Evolutionary conservation across 108 stramenopile species (phyloP).

Genomic region (Licmophora abbreviata): DNA sequence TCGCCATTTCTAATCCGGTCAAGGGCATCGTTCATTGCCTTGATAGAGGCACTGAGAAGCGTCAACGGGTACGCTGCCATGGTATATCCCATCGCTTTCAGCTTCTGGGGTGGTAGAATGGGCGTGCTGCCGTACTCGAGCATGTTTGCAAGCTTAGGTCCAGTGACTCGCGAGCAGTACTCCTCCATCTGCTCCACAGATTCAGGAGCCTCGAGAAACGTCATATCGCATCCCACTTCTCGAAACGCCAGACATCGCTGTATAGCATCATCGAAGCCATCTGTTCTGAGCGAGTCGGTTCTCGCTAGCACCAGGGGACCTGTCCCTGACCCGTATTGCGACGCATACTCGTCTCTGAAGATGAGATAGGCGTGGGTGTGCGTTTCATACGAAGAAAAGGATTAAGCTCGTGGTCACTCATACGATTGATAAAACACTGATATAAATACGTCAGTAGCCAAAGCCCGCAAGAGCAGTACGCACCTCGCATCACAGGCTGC

Average conservation of each 20-base stretch:
- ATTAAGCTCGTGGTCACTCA: neutral
- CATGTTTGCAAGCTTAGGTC: constrained; percentile 96
- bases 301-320: constrained; percentile 84
- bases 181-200: constrained; percentile 81
- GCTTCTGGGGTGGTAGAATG: constrained; percentile 71
- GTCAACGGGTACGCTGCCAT: constrained; percentile 96
- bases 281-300: constrained; percentile 85
- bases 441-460: neutral
- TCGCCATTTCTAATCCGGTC: constrained; percentile 68
- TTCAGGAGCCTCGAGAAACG: constrained; percentile 87
- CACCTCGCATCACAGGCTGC: constrained; percentile 95
- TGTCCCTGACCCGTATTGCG: constrained; percentile 59
- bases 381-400: neutral
- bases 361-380: neutral
- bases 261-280: constrained; percentile 91
- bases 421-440: neutral
- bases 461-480: constrained; percentile 25
- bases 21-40: constrained; percentile 84
- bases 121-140: constrained; percentile 91
- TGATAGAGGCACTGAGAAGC: constrained; percentile 85
- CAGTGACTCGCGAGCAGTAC: constrained; percentile 83
- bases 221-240: constrained; percentile 90
- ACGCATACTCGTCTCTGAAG: constrained; percentile 81
- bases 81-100: constrained; percentile 90
- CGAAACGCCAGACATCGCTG: constrained; percentile 87